Base-by-base conservation (phyloP, 768 basidiomycete genomes). In the Galerina sulciceps region DNA sequence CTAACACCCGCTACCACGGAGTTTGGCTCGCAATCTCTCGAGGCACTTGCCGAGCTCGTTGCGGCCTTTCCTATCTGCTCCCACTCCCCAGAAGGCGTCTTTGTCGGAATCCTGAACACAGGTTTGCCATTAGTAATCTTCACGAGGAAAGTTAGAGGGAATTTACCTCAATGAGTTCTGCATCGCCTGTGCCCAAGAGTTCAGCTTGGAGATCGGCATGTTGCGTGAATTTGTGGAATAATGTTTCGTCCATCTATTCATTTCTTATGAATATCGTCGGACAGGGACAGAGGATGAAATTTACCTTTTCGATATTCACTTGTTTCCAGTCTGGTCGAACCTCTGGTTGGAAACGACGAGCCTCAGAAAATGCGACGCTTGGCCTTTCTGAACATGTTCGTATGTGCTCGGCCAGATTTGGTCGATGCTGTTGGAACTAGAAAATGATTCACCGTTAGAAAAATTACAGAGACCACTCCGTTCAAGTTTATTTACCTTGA, bases 31-130 rank as follows among this genome's bases (percentile, higher is more conserved):
- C 62, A 91, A 73, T 61, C 87, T 81, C 62, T 84, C 81, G 10
- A 91, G 79, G 10, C 86, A 84, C 68, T 86, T 89, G 41, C 90
- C 90, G 34, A 91, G 82, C 69, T 91, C 88, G 61, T 91, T 91
- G 40, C 85, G 82, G 18, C 90, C 90, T 65, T 78, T 74, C 23
- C 80, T 75, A 69, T 91, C 86, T 38, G 81, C 76, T 5, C 90
- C 90, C 59, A 85, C 71, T n/a, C 90, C 90, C 89, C 90, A 91
- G 71, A 90, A 90, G 40, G 87, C 78, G 69, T 91, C 90, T 61
- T 85, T 87, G 58, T 86, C 85, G n/a, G 88, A 90, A 66, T 88
- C 82, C 88, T 89, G 59, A 14, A 61, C 17, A 60, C n/a, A n/a
- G n/a, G n/a, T n/a, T n/a, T n/a, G 47, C 9, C 9, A 53, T 57